Percentiles rank a stretch among this genome's conserved stretches.
phyloP scores from a whole-genome alignment of 2,329 filamentous ascomycete genomes.

The Leptographium galeiforme region DNA sequence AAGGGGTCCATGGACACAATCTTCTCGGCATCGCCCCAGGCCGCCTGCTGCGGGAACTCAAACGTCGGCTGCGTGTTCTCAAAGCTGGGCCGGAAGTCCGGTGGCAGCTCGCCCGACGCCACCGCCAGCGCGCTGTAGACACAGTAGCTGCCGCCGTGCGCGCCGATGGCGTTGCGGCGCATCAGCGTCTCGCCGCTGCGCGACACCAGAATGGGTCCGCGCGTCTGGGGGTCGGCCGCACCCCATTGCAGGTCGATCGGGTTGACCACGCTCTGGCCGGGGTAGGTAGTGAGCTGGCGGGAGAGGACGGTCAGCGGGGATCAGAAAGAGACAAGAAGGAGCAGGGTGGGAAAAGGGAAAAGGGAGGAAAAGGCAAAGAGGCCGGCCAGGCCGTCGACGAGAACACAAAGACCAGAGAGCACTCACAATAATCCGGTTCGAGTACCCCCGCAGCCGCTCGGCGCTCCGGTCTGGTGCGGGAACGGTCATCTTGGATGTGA shows the following conservation, averaged over 20 bases:
- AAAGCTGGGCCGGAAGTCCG: slow-evolving; percentile 4
- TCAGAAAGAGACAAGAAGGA: neutral
- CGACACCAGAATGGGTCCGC: slow-evolving; percentile 1
- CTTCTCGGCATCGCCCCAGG: slow-evolving; percentile 2
- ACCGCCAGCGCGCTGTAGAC: slow-evolving; percentile 5
- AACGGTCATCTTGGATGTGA: neutral
- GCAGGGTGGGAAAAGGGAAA: neutral
- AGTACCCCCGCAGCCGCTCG: neutral
- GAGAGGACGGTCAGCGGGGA: neutral
- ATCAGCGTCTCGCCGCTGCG: slow-evolving; percentile 4
- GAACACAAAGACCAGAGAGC: too few species aligned
- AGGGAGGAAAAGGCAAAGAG: neutral
- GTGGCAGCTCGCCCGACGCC: slow-evolving; percentile 2
- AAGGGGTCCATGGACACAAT: slow-evolving; percentile 5
- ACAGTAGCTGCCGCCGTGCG: slow-evolving; percentile 5
- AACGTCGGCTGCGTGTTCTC: slow-evolving; percentile 6
- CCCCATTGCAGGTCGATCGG: slow-evolving; percentile 4
- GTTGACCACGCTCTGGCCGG: slow-evolving; percentile 5
- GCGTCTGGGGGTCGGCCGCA: slow-evolving; percentile 1
- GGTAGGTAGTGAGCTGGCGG: slow-evolving; percentile 2
- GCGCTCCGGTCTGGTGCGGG: neutral
- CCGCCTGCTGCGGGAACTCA: slow-evolving; percentile 3
- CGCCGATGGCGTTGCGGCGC: slow-evolving; percentile 4
- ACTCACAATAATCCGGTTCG: slow-evolving; percentile 2
- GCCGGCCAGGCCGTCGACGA: neutral